Evolutionary conservation across 768 basidiomycete genomes (phyloP).

Genomic region (Suillus placidus): DNA sequence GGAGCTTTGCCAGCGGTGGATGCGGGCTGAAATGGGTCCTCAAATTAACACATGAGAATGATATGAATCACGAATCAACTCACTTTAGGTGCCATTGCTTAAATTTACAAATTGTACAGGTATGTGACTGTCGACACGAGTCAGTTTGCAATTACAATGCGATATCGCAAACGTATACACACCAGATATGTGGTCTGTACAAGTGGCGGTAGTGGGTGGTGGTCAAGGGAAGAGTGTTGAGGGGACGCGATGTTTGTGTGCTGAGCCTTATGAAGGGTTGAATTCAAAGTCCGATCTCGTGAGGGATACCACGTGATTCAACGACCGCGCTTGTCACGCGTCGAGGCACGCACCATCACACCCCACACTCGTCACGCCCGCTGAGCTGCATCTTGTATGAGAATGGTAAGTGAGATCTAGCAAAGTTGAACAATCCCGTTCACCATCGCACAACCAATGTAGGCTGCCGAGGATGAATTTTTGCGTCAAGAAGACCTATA

Average conservation of each 20-base stretch:
- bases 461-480: not conserved
- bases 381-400: not conserved
- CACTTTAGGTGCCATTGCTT: constrained; percentile 43
- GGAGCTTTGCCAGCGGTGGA: constrained; percentile 43
- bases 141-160: constrained; percentile 19
- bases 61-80: constrained; percentile 11
- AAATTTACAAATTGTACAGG: constrained; percentile 34
- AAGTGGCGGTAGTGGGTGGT: constrained; percentile 28
- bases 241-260: constrained; percentile 30
- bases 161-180: constrained; percentile 11
- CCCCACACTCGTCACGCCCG: not conserved
- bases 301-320: constrained; percentile 34
- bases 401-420: constrained; percentile 2
- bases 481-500: not conserved
- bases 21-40: constrained; percentile 38
- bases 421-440: not conserved
- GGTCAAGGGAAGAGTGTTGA: constrained; percentile 32
- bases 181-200: constrained; percentile 29
- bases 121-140: constrained; percentile 27
- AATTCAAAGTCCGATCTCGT: constrained; percentile 38
- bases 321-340: constrained; percentile 41
- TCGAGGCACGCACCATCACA: constrained; percentile 24
- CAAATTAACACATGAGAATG: constrained; percentile 19
- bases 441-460: no score
- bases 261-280: constrained; percentile 37